Percentiles rank a stretch among this genome's conserved stretches.
These are phyloP conservation scores for Fagopyrum homotropicum DNA, from an alignment of 148 eudicot genomes.

Conservation along the genomic window DNA sequence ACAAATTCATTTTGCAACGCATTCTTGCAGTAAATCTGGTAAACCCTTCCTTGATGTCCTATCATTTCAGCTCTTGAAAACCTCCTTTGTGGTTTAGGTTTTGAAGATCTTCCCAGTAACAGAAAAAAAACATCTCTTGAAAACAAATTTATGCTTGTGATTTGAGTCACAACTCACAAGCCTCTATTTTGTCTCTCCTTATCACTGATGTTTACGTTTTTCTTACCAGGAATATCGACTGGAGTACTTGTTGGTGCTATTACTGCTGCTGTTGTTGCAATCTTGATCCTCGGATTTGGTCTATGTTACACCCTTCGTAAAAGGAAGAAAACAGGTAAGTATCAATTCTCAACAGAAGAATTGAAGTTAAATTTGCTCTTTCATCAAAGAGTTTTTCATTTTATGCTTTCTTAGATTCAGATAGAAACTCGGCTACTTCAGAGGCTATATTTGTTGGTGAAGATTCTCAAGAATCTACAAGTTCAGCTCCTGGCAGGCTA, in stretches of 20 bases:
- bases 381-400: background rate
- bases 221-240: conserved; percentile 28
- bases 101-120: no score
- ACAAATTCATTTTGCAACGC: background rate
- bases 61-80: background rate
- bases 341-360: conserved; percentile 17
- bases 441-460: conserved; percentile 19
- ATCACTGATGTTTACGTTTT: no score
- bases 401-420: conserved; percentile 12
- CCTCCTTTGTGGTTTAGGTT: no score
- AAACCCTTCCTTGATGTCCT: background rate
- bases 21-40: background rate
- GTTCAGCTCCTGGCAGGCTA: conserved; percentile 20
- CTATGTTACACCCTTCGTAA: conserved; percentile 26
- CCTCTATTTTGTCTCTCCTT: background rate
- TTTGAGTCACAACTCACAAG: background rate
- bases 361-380: conserved; percentile 9
- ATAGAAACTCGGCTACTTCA: conserved; percentile 18
- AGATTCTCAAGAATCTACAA: conserved; percentile 15
- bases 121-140: no score
- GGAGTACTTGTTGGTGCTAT: conserved; percentile 46
- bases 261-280: conserved; percentile 30
- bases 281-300: conserved; percentile 23
- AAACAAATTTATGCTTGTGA: background rate
- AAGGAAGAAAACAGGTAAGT: conserved; percentile 22